Evolutionary conservation across 2,329 filamentous ascomycete genomes (phyloP), one percentile per base, ranked within the genome.

Genomic region (Sarocladium kiliense): DNA sequence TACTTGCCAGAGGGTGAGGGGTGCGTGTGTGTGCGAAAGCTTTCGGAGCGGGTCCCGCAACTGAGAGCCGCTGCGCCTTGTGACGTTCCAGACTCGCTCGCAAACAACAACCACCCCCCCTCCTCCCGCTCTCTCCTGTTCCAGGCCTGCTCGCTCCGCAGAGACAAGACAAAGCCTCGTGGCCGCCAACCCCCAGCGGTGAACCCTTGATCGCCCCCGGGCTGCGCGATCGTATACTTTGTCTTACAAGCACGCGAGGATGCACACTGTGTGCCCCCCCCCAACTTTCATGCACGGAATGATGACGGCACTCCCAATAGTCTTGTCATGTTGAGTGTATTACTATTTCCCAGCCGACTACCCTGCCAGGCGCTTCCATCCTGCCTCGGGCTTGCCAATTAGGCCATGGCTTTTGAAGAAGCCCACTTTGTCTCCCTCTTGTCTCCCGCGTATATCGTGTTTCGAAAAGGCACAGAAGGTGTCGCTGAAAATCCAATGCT

Each of bases 401-500:
- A 39, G 11, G 12, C 12, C n/a, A 16, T n/a, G 11, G 36, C n/a
- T 19, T 39, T n/a, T 39, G 36, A 39, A n/a, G 9, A 39, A 19
- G n/a, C 11, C 11, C 12, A 5, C 11, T 19, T 39, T 39, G 9
- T 34, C 14, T 34, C 14, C 14, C 30, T 34, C 30, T n/a, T 19
- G 36, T 9, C n/a, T 16, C 6, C n/a, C 16, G 5, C 36, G 12
- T 44, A 21, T 27, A 47, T 10, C 10, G 25, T n/a, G 14, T 23
- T 27, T 47, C 18, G 6, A 6, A 26, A n/a, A 4, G 25, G 25
- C 12, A 23, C 25, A 47, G 27, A 30, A 6, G 4, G 3, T 30
- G 44, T 27, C 44, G 44, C 44, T 47, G 44, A 51, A 36, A 32
- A 23, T 34, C 26, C 47, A 51, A 51, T 51, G 47, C 47, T 51